Evolutionary conservation across 371 early-diverging fungal species (phyloP), one percentile per base, ranked within the genome.

Genomic region (Mucor plumbeus): DNA sequence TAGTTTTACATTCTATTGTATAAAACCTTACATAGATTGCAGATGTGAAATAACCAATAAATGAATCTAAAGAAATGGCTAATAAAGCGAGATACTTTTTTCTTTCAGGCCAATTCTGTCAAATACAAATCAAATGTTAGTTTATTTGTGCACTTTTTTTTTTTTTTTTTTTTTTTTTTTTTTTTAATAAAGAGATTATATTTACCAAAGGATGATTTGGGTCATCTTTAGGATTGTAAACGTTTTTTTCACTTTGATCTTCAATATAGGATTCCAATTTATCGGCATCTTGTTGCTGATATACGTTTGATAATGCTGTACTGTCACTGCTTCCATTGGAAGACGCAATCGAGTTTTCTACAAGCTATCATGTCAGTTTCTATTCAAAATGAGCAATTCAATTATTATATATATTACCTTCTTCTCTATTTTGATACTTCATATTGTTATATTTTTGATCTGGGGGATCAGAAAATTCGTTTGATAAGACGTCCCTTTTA

Each of bases 41-140:
- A 14, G 78, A 75, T 9, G 76, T 64, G 47, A 77, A 80, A 40
- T 76, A 77, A 5, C 76, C 72, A 8, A 78, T 72, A 35, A 79
- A 76, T 14, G 74, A 64, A 64, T 79, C 74, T 39, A 67, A 39
- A 21, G 68, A 69, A 2, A 79, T 71, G 40, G 76, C 35, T 1
- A 59, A 38, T n/a, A 79, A 69, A n/a, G 65, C 65, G 13, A 54
- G 54, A 59, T 65, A 65, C 47, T 71, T 75, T 59, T 79, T 76
- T 7, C 38, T 35, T 3, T 47, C 38, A 11, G 74, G 34, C 79
- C 79, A 79, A 36, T 79, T 69, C 79, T 79, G 39, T 9, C n/a
- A 11, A 54, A 33, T 26, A 33, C 8, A 14, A n/a, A 41, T 1
- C 11, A 38, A 36, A 11, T 38, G 38, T 38, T 4, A 38, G 38